Evolutionary conservation across 2,329 filamentous ascomycete genomes (phyloP), one percentile per base, ranked within the genome.

Genomic region (Alternaria incomplexa): DNA sequence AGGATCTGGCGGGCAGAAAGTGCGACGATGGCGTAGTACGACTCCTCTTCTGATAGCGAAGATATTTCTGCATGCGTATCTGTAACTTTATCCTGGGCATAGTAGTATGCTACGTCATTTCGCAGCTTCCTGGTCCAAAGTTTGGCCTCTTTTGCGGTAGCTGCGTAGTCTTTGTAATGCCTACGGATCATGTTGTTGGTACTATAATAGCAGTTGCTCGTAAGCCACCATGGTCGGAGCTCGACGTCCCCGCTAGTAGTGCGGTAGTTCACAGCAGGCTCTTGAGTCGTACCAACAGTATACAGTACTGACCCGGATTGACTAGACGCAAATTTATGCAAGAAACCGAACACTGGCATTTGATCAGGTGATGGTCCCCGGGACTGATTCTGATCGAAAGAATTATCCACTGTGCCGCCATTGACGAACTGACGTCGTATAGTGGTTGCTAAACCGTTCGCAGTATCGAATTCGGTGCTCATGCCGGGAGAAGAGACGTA

Each of bases 1-100:
- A 45, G 6, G n/a, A 56, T 56, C 53, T 56, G 53, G 25, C 53
- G 53, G 13, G 40, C 20, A 7, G 53, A 56, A 3, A 44, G 53
- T 1, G 32, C n/a, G 1, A 56, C 22, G n/a, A 56, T 46, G 50
- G 28, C 22, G 2, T 53, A 53, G 13, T 53, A 40, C 0, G 30
- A 53, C 20, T 25, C 17, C 15, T 53, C 30, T 36, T 40, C 50
- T 1, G 50, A 23, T 20, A 40, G 8, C 20, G 28, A 36, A 3
- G 13, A 17, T 53, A 5, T 15, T 25, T 53, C 20, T n/a, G 13
- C 9, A 30, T 13, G 28, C 7, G 2, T 30, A 15, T 15, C 26
- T 3, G 17, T 22, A 4, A 2, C n/a, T 22, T n/a, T 22, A 9
- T 53, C 50, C 32, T 12, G 5, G 22, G 36, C 53, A 45, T 44